A percentile compares a stretch with the other conserved stretches of the same genome.
Evolutionary conservation across 208 protist species (phyloP).

Genomic region (Acanthamoeba castellanii): DNA sequence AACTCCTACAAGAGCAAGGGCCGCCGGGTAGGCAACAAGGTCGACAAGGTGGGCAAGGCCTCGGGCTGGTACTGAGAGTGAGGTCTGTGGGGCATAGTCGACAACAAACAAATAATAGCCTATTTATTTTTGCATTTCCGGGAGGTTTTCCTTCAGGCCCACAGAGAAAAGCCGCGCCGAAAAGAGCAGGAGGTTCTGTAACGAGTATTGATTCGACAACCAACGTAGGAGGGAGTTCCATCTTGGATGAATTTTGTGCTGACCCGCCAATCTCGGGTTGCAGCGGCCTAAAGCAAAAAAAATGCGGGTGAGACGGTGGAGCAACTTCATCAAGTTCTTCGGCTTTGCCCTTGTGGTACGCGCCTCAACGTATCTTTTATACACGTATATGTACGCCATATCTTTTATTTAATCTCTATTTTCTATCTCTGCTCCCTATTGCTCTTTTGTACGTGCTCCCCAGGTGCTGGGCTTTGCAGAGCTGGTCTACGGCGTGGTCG

Average conservation of each 20-base stretch:
- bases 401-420: not conserved
- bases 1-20: slow-evolving; percentile 63
- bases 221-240: too few species aligned
- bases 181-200: too few species aligned
- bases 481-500: not conserved
- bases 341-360: not conserved
- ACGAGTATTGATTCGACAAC: too few species aligned
- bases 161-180: too few species aligned
- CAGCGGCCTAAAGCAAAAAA: not conserved
- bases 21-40: slow-evolving; percentile 16
- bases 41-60: slow-evolving; percentile 21
- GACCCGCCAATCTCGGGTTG: too few species aligned
- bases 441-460: not conserved
- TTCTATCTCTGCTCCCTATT: not conserved
- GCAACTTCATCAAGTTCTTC: slow-evolving; percentile 22
- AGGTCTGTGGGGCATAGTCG: not conserved
- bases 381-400: not conserved
- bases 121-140: not conserved
- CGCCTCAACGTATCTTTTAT: not conserved
- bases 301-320: slow-evolving; percentile 24
- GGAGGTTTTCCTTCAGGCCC: not conserved
- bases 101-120: not conserved
- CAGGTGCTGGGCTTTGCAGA: not conserved
- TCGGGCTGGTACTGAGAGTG: not conserved
- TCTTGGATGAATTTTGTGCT: too few species aligned